Evolutionary conservation across 306 rosid species (phyloP).

Genomic region (Prunus campanulata): DNA sequence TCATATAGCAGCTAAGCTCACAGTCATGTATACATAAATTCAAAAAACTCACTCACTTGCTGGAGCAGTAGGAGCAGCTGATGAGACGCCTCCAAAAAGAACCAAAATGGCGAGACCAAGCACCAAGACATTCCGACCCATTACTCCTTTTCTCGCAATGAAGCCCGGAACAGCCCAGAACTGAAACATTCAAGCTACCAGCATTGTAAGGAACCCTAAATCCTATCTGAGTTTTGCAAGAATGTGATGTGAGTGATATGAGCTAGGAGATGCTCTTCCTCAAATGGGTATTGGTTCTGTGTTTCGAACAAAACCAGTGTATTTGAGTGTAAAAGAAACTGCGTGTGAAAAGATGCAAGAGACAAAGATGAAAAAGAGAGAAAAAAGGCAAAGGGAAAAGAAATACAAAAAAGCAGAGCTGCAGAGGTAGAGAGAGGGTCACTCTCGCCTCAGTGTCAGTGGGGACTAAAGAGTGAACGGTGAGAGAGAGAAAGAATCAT

Average conservation of each 20-base stretch:
- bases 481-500: slow-evolving; percentile 26
- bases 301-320: slow-evolving; percentile 24
- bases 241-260: background rate
- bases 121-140: slow-evolving; percentile 45
- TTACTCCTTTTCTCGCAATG: slow-evolving; percentile 21
- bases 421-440: background rate
- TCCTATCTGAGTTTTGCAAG: slow-evolving; percentile 19
- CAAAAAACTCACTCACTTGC: slow-evolving; percentile 54
- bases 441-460: background rate
- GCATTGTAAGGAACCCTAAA: slow-evolving; percentile 54
- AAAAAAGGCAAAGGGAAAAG: slow-evolving; percentile 16
- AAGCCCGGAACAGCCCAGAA: slow-evolving; percentile 14
- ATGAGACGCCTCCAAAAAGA: slow-evolving; percentile 40
- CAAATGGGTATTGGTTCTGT: slow-evolving; percentile 2
- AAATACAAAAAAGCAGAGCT: background rate
- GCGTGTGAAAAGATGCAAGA: slow-evolving; percentile 29
- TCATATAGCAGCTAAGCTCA: slow-evolving; percentile 15
- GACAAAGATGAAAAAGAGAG: slow-evolving; percentile 23
- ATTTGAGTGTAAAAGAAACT: slow-evolving; percentile 22
- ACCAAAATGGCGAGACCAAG: slow-evolving; percentile 44
- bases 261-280: slow-evolving; percentile 12
- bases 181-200: slow-evolving; percentile 25
- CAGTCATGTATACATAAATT: background rate
- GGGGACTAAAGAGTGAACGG: slow-evolving; percentile 26
- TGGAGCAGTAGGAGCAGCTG: slow-evolving; percentile 54